Conservation (phyloP, 1,284 basidiomycete genomes). For the Papiliotrema terrestris region DNA sequence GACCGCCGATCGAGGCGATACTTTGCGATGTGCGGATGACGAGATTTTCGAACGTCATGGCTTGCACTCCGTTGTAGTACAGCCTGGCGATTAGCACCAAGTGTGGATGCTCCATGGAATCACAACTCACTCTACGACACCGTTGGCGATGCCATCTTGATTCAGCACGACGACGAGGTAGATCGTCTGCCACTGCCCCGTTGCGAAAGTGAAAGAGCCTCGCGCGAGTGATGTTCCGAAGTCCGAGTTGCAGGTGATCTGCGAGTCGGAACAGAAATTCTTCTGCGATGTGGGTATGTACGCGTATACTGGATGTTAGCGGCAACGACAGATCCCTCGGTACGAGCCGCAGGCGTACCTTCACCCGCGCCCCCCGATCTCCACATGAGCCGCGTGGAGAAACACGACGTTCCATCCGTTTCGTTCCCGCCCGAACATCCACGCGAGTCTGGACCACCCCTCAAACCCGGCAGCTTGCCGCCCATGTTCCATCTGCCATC, state of each 20-base stretch:
- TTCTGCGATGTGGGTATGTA: conserved; percentile 43
- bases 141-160: conserved; percentile 37
- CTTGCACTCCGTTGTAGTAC: conserved; percentile 45
- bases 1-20: conserved; percentile 35
- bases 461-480: conserved; percentile 49
- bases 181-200: conserved; percentile 45
- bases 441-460: conserved; percentile 39
- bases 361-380: conserved; percentile 42
- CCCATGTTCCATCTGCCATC: conserved; percentile 36
- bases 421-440: conserved; percentile 48
- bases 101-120: neutral
- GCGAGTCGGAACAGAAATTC: conserved; percentile 30
- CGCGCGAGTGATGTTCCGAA: conserved; percentile 49
- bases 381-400: conserved; percentile 50
- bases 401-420: conserved; percentile 45
- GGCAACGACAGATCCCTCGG: too few relatives aligned
- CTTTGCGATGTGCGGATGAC: conserved; percentile 34
- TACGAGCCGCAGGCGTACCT: conserved; percentile 16
- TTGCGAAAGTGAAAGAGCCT: conserved; percentile 39
- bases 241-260: conserved; percentile 46
- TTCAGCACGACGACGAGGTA: conserved; percentile 48
- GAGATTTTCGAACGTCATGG: conserved; percentile 39
- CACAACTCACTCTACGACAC: conserved; percentile 33
- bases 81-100: conserved; percentile 16
- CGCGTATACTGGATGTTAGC: conserved; percentile 40